Evolutionary conservation across 352 stramenopile species (phyloP).

Genomic region (Elongisporangium undulatum): DNA sequence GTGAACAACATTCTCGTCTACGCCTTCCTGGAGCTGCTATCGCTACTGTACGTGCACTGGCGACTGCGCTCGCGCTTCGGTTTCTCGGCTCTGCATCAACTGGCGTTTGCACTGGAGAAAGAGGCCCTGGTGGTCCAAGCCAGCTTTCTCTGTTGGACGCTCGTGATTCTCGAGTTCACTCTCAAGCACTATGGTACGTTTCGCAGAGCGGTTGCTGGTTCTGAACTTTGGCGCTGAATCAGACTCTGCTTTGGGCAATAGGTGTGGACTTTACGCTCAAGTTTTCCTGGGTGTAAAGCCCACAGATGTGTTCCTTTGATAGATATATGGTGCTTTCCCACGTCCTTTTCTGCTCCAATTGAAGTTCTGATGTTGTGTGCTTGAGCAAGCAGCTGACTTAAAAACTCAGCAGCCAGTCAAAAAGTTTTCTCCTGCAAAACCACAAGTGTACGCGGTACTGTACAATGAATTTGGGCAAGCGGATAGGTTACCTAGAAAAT

Average conservation of each 20-base stretch:
- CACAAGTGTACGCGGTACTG: too few species aligned
- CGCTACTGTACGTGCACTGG: slow-evolving; percentile 8
- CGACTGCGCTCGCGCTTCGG: slow-evolving; percentile 8
- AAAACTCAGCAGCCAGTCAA: not conserved
- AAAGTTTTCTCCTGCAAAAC: too few species aligned
- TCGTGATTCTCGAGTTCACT: slow-evolving; percentile 24
- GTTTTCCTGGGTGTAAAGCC: not conserved
- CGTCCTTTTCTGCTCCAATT: not conserved
- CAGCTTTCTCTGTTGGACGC: slow-evolving; percentile 20
- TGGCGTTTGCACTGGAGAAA: slow-evolving; percentile 22
- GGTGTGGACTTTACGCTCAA: not conserved
- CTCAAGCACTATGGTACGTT: slow-evolving; percentile 19
- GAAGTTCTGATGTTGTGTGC: not conserved
- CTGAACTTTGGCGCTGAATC: not conserved
- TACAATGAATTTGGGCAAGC: too few species aligned
- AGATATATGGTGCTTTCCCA: not conserved
- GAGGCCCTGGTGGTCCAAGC: slow-evolving; percentile 15
- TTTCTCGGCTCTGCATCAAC: slow-evolving; percentile 17
- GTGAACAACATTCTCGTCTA: slow-evolving; percentile 17
- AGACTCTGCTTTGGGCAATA: not conserved
- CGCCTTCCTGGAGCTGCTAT: slow-evolving; percentile 12
- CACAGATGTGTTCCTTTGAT: too few species aligned
- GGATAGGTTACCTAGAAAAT: too few species aligned
- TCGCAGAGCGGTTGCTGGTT: not conserved
- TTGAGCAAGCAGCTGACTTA: not conserved